Evolutionary conservation across 805 yeast genomes (phyloP).

Genomic region (Sungouiella blattae): DNA sequence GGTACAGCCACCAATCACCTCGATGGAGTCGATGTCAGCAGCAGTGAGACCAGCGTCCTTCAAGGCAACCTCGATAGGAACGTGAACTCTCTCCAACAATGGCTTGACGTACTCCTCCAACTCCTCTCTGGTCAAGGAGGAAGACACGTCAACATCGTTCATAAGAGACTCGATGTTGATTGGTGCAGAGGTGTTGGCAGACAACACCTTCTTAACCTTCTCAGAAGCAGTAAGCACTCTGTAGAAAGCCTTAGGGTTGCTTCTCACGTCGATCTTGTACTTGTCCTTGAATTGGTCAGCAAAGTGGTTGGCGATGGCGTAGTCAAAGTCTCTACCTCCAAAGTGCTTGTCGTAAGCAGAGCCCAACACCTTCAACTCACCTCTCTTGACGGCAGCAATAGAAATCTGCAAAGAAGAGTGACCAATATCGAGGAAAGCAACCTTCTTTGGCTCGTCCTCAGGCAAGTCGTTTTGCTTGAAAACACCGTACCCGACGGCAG

Average conservation of each 20-base stretch:
- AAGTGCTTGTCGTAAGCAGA: slow-evolving; percentile 92
- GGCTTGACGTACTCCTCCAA: slow-evolving; percentile 88
- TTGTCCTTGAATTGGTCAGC: slow-evolving; percentile 88
- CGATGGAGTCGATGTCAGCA: slow-evolving; percentile 79
- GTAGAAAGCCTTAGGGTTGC: slow-evolving; percentile 92
- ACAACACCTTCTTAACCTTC: slow-evolving; percentile 89
- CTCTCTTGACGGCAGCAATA: slow-evolving; percentile 88
- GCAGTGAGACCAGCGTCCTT: slow-evolving; percentile 68
- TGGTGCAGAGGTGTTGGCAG: slow-evolving; percentile 95
- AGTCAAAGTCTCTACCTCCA: slow-evolving; percentile 97
- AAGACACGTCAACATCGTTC: slow-evolving; percentile 94
- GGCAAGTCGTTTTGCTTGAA: slow-evolving; percentile 92
- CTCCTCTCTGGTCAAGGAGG: slow-evolving; percentile 85
- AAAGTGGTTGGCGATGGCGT: slow-evolving; percentile 90
- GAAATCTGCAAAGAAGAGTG: slow-evolving; percentile 92
- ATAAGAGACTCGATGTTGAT: slow-evolving; percentile 93
- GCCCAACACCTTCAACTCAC: slow-evolving; percentile 91
- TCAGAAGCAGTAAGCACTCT: slow-evolving; percentile 91
- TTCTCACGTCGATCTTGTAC: slow-evolving; percentile 88
- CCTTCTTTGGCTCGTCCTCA: slow-evolving; percentile 84
- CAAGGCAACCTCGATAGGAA: slow-evolving; percentile 80
- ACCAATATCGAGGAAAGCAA: slow-evolving; percentile 95
- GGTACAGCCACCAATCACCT: slow-evolving; percentile 96
- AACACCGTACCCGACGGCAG: slow-evolving; percentile 98
- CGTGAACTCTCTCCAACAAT: slow-evolving; percentile 67